Evolutionary conservation across 345 rosid species (phyloP), one percentile per base, ranked within the genome.

Genomic region (Ricinus communis): DNA sequence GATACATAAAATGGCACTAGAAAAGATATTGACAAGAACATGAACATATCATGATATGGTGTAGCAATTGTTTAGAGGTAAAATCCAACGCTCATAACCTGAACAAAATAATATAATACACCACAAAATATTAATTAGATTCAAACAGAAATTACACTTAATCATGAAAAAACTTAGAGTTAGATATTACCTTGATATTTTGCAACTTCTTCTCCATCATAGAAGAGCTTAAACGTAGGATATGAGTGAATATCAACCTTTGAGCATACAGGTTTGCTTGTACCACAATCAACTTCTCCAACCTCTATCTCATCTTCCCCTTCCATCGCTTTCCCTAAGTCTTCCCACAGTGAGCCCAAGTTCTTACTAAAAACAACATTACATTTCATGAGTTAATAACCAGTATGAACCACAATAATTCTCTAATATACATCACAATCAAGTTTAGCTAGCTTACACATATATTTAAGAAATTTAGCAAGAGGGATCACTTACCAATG

Each of bases 241-340:
- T 95, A 95, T 1, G 97, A 90, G 74, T 92, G 93, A 74, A 92
- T 95, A 70, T 95, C 93, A 49, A 82, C 97, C 78, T 95, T 87
- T 54, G 93, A 57, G 75, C 99, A 95, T 49, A 95, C 85, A 59
- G 88, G 64, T 82, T 91, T 95, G 76, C 91, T 88, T 1, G 77
- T 49, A 49, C 87, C 86, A 25, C 99, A 95, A 61, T 95, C 97
- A 62, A 95, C 97, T 84, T 92, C 97, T 36, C 99, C 99, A 41
- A 90, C 81, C 92, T 95, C 99, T 59, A 95, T 95, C 60, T 90
- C 97, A 72, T 90, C 97, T 66, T 88, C 96, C 56, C 92, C 93
- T 63, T 95, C 99, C 96, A 92, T 90, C 62, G 79, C 86, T 73
- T 85, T 87, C 49, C 97, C 99, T 47, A 95, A 45, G 38, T 95